Evolutionary conservation across 2,329 filamentous ascomycete genomes (phyloP).

Genomic region (Fusarium graminum): DNA sequence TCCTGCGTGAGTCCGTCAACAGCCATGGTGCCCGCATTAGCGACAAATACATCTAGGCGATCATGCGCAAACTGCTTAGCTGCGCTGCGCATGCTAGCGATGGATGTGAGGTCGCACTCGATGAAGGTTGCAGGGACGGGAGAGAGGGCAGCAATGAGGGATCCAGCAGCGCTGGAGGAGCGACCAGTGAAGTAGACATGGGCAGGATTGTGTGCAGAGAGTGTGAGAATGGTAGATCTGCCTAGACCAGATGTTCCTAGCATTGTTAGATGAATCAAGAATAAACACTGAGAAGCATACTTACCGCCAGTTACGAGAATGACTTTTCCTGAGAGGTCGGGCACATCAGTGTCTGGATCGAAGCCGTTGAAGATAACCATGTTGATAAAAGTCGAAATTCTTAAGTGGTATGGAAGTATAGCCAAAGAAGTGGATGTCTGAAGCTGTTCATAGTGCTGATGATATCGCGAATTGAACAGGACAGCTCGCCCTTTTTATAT

Average conservation of each 20-base stretch:
- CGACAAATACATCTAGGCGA: conserved; percentile 59
- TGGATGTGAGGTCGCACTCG: conserved; percentile 63
- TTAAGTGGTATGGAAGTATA: not conserved
- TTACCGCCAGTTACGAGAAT: conserved; percentile 65
- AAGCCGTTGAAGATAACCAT: conserved; percentile 42
- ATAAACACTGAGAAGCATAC: not conserved
- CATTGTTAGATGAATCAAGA: conserved; percentile 1
- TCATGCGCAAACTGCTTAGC: conserved; percentile 57
- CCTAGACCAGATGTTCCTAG: conserved; percentile 55
- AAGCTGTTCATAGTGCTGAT: not conserved
- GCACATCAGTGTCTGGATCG: conserved; percentile 60
- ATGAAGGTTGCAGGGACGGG: conserved; percentile 51
- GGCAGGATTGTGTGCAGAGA: conserved; percentile 59
- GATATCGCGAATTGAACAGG: not conserved
- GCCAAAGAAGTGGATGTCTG: not conserved
- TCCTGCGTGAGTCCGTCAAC: conserved; percentile 49
- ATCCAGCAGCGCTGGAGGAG: conserved; percentile 58
- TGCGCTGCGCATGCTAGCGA: conserved; percentile 61
- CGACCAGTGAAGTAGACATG: conserved; percentile 69
- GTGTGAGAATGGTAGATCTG: conserved; percentile 46
- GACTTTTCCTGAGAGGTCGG: conserved; percentile 61
- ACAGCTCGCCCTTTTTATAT: conserved; percentile 7
- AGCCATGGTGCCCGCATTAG: conserved; percentile 56
- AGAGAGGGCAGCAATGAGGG: conserved; percentile 58
- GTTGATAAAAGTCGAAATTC: not conserved